Percentiles rank a stretch among this genome's conserved stretches.
Evolutionary conservation across 2,329 filamentous ascomycete species (phyloP).

Genomic region (Claviceps spartinae): DNA sequence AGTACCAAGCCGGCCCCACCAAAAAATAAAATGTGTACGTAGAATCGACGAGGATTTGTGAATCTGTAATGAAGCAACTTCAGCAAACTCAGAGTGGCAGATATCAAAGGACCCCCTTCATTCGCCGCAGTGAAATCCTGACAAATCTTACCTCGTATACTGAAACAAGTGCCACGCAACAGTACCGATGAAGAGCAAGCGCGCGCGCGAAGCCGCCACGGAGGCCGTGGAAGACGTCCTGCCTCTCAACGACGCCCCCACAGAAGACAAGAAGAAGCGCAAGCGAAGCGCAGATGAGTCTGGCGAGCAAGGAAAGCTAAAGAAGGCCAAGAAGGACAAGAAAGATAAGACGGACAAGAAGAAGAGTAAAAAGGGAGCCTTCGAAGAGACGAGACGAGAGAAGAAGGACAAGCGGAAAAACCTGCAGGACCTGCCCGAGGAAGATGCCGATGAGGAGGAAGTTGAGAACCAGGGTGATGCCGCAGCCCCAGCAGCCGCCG

Average conservation of each 20-base stretch:
- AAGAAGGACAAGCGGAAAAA: slow-evolving; percentile 28
- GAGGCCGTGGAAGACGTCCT: slow-evolving; percentile 16
- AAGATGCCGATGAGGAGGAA: slow-evolving; percentile 15
- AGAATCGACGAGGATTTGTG: no score
- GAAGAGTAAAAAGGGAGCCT: slow-evolving; percentile 19
- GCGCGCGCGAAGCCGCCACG: slow-evolving; percentile 20
- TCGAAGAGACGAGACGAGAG: slow-evolving; percentile 24
- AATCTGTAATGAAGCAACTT: no score
- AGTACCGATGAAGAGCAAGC: slow-evolving; percentile 24
- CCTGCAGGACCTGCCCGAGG: slow-evolving; percentile 23
- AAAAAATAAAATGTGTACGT: neutral
- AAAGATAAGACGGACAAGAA: slow-evolving; percentile 18
- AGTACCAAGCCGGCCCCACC: neutral
- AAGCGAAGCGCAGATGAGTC: slow-evolving; percentile 20
- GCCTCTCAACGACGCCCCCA: slow-evolving; percentile 9
- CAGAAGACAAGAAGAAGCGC: slow-evolving; percentile 26
- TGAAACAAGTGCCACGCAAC: no score
- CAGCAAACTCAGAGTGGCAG: no score
- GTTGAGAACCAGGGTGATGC: slow-evolving; percentile 7
- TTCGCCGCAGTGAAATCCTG: neutral
- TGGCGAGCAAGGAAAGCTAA: slow-evolving; percentile 11
- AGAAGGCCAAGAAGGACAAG: slow-evolving; percentile 17
- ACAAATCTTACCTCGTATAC: no score
- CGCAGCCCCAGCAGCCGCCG: slow-evolving; percentile 8
- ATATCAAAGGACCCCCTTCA: no score